Base-by-base conservation (phyloP, 1,139 yeast species). In the Candida sp. region DNA sequence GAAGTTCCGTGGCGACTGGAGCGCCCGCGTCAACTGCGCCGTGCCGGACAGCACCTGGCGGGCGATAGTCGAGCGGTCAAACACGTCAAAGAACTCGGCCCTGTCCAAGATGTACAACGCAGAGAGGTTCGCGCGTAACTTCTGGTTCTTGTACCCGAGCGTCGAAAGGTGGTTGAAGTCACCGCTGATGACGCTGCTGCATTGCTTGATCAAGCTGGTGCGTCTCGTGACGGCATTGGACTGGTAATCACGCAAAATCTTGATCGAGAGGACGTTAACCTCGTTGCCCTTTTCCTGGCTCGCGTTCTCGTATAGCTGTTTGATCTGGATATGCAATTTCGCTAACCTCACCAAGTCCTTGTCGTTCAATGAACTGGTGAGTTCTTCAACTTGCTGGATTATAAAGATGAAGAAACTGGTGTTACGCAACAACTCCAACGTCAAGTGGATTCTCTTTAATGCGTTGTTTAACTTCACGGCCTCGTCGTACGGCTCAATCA, bases 401-500 rank as follows among this genome's bases (percentile, higher is more conserved):
- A 91, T 69, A 53, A 84, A 81, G 28, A 90, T 68, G 62, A 87
- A 88, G 71, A 87, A 84, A 5, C 87, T 77, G 5, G 89, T 78
- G n/a, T 86, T 84, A 48, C 97, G 75, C 27, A 91, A 67, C 41
- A 90, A 67, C 51, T 79, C 80, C 12, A 92, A 78, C 0, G 97
- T 89, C 9, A 81, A 73, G 63, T 91, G 96, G 11, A 92, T 77
- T 53, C 81, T 80, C 56, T 81, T 82, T 54, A 90, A 73, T 0
- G 94, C 93, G 7, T 75, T 70, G 61, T 89, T 90, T 53, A 88
- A 71, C 49, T 75, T 75, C 30, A 77, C 58, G 2, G 85, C 83
- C 47, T 81, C 83, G 48, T 85, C 86, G 63, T 85, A 92, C 0
- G 97, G 97, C 35, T 72, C 69, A 17, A 90, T 65, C 9, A 92